phyloP scores from a whole-genome alignment of 2,329 filamentous ascomycete genomes.

The Berkeleyomyces rouxiae region DNA sequence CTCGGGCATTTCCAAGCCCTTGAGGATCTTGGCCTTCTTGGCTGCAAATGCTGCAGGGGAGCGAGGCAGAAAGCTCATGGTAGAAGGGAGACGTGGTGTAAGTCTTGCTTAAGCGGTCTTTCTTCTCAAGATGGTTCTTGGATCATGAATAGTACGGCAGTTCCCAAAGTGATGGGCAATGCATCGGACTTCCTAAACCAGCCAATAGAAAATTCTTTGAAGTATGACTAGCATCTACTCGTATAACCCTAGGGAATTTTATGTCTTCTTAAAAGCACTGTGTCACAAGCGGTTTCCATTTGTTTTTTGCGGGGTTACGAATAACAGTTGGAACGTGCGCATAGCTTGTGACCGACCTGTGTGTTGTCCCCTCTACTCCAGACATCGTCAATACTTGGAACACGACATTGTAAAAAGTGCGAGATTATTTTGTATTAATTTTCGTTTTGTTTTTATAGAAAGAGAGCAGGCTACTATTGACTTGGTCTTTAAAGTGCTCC shows the following conservation, averaged over 20 bases:
- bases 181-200: neutral
- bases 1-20: conserved; percentile 49
- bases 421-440: too few relatives aligned
- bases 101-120: neutral
- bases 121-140: neutral
- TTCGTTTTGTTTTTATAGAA: too few relatives aligned
- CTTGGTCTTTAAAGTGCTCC: neutral
- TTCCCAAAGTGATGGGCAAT: neutral
- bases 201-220: neutral
- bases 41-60: conserved; percentile 29
- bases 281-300: too few relatives aligned
- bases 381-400: too few relatives aligned
- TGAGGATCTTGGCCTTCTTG: conserved; percentile 59
- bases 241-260: too few relatives aligned
- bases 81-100: neutral
- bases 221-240: too few relatives aligned
- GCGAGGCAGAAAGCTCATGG: conserved; percentile 16
- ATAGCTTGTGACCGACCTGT: too few relatives aligned
- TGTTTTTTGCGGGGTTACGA: too few relatives aligned
- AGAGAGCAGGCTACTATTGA: neutral
- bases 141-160: neutral
- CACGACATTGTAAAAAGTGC: too few relatives aligned
- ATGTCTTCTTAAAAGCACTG: too few relatives aligned
- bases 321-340: too few relatives aligned
- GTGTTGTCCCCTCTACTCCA: too few relatives aligned